phyloP scores from a whole-genome alignment of 106 monocot genomes.

The Gastrodia elata region DNA sequence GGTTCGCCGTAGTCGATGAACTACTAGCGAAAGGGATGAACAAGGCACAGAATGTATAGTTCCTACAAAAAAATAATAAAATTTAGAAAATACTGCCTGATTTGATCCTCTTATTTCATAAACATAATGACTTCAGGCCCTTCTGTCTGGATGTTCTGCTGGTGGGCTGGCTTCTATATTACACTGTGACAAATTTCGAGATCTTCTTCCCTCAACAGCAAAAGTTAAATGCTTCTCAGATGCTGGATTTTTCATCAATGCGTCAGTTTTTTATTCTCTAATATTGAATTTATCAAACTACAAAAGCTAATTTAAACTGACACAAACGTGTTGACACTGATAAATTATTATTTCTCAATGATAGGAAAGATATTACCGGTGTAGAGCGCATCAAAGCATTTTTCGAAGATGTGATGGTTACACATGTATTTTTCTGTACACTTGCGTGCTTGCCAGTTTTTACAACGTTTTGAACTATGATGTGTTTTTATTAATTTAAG shows the following conservation, averaged over 20 bases:
- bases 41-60: constrained; percentile 20
- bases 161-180: constrained; percentile 87
- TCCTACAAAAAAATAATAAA: neutral
- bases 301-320: neutral
- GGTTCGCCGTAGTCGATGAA: constrained; percentile 20
- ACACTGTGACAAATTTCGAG: constrained; percentile 72
- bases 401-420: constrained; percentile 41
- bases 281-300: neutral
- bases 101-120: neutral
- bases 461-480: neutral
- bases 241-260: constrained; percentile 93
- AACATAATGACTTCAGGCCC: constrained; percentile 42
- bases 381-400: constrained; percentile 27
- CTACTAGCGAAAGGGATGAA: constrained; percentile 26
- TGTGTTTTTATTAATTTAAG: neutral
- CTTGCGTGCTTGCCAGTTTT: neutral
- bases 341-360: neutral
- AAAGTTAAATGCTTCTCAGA: constrained; percentile 92
- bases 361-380: constrained; percentile 77
- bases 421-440: constrained; percentile 45
- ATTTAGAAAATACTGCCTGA: neutral
- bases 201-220: constrained; percentile 52
- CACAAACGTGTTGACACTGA: neutral
- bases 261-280: constrained; percentile 31
- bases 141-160: constrained; percentile 96